Conservation (phyloP, 1,139 yeast species). For the Lodderomyces jiufengensis region DNA sequence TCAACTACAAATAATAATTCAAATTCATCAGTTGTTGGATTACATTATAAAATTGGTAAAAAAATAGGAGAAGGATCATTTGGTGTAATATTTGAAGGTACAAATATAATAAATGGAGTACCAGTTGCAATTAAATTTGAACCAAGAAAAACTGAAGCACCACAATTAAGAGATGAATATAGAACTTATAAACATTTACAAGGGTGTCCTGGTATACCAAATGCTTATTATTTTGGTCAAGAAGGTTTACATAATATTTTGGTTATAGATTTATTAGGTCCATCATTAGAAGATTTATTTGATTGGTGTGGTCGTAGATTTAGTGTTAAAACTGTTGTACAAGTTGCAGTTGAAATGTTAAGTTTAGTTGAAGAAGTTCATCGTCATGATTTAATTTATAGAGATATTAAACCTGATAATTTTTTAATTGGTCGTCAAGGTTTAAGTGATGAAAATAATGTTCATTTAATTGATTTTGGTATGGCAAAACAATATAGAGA, state of each 20-base stretch:
- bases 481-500: slow-evolving; percentile 98
- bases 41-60: slow-evolving; percentile 77
- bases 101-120: slow-evolving; percentile 67
- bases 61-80: slow-evolving; percentile 85
- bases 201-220: slow-evolving; percentile 82
- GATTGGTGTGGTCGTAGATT: slow-evolving; percentile 98
- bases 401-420: slow-evolving; percentile 96
- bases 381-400: slow-evolving; percentile 82
- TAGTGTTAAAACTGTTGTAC: slow-evolving; percentile 81
- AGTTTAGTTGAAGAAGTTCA: slow-evolving; percentile 83
- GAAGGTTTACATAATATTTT: slow-evolving; percentile 94
- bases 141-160: slow-evolving; percentile 95
- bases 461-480: slow-evolving; percentile 82
- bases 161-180: slow-evolving; percentile 93
- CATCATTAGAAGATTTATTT: slow-evolving; percentile 90
- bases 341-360: slow-evolving; percentile 91
- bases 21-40: slow-evolving; percentile 56
- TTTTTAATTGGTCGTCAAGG: slow-evolving; percentile 78
- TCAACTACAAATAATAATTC: slow-evolving; percentile 14
- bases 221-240: slow-evolving; percentile 95
- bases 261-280: slow-evolving; percentile 91
- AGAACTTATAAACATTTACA: slow-evolving; percentile 85
- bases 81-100: slow-evolving; percentile 80
- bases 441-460: slow-evolving; percentile 45
- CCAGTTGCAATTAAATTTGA: slow-evolving; percentile 79